Conservation (phyloP, 1,284 basidiomycete genomes). For the Tilletiopsis washingtonensis region DNA sequence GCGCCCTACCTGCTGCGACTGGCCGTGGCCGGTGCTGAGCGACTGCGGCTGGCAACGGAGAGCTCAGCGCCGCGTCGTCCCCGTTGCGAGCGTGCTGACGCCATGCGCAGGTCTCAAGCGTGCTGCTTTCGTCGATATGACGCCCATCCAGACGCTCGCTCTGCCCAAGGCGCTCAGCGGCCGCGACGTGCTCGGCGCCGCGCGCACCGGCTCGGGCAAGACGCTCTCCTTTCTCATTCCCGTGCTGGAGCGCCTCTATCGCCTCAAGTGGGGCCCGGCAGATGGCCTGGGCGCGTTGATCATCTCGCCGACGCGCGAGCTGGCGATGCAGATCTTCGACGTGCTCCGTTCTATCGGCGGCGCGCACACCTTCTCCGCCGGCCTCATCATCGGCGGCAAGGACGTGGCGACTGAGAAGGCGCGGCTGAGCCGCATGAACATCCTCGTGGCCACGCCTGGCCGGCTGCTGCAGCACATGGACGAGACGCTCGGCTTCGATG, state of each 20-base stretch:
- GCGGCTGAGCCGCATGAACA: slow-evolving; percentile 84
- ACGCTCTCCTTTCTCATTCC: slow-evolving; percentile 75
- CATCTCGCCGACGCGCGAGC: slow-evolving; percentile 88
- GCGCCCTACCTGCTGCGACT: no score
- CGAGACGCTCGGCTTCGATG: slow-evolving; percentile 90
- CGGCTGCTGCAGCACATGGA: slow-evolving; percentile 95
- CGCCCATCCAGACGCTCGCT: slow-evolving; percentile 38
- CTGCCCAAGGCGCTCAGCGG: slow-evolving; percentile 35
- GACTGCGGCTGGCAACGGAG: neutral
- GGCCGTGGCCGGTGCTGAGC: no score
- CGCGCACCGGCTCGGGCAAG: slow-evolving; percentile 73
- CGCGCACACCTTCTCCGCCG: slow-evolving; percentile 85
- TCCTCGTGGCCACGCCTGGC: slow-evolving; percentile 91
- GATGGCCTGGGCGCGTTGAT: slow-evolving; percentile 85
- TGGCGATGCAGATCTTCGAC: slow-evolving; percentile 95
- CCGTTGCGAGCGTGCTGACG: no score
- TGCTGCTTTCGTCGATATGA: slow-evolving; percentile 41
- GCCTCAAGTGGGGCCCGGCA: slow-evolving; percentile 67
- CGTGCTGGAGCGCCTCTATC: slow-evolving; percentile 65
- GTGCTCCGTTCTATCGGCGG: slow-evolving; percentile 85
- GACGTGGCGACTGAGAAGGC: slow-evolving; percentile 79
- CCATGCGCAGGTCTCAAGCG: slow-evolving; percentile 19
- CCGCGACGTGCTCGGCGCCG: slow-evolving; percentile 60
- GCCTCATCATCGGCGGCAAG: slow-evolving; percentile 93
- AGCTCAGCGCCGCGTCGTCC: neutral